phyloP scores from a whole-genome alignment of 169 alveolate species.

The Cryptosporidium tyzzeri region DNA sequence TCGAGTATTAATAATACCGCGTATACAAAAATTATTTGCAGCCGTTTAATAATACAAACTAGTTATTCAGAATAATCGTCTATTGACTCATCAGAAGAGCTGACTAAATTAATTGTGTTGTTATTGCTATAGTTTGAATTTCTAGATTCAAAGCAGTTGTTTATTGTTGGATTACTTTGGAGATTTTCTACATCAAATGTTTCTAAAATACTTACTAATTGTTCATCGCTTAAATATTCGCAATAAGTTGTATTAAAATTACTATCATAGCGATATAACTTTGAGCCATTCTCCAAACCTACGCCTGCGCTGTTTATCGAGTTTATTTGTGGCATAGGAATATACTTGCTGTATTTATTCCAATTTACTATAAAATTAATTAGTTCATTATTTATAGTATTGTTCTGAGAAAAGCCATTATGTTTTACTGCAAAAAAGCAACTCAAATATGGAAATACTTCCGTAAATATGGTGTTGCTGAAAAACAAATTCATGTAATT shows the following conservation, averaged over 20 bases:
- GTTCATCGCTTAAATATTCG: constrained; percentile 67
- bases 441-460: constrained; percentile 42
- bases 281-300: background rate
- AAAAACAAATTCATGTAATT: background rate
- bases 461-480: constrained; percentile 7
- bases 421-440: background rate
- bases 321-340: background rate
- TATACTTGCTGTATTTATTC: constrained; percentile 28
- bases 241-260: background rate
- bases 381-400: background rate
- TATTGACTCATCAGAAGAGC: constrained; percentile 47
- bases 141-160: background rate
- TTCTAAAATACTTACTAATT: constrained; percentile 59
- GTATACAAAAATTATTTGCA: background rate
- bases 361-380: constrained; percentile 1
- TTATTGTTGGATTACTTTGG: background rate
- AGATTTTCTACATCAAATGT: constrained; percentile 44
- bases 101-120: background rate
- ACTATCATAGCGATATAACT: background rate
- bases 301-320: background rate
- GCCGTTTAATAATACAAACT: background rate
- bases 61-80: constrained; percentile 33
- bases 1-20: background rate
- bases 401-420: background rate
- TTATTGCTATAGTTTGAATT: background rate